phyloP scores from a whole-genome alignment of 139 green algal species.

The Tetraselmis chui region DNA sequence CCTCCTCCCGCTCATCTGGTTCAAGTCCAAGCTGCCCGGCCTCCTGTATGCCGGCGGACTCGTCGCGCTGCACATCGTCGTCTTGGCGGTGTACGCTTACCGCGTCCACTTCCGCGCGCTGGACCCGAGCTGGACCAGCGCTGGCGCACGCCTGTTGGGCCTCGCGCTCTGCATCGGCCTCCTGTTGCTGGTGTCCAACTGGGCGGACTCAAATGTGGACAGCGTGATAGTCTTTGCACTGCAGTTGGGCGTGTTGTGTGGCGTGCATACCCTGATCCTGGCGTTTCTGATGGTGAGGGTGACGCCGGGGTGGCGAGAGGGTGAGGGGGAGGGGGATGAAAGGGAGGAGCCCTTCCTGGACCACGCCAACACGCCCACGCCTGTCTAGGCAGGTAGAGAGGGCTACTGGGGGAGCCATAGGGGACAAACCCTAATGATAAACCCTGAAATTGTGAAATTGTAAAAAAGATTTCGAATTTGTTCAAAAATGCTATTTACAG shows the following conservation, averaged over 20 bases:
- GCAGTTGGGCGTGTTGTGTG: not conserved
- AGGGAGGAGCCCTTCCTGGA: too few species aligned
- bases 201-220: not conserved
- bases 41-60: not conserved
- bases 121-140: not conserved
- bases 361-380: too few species aligned
- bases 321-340: too few species aligned
- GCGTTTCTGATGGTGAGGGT: not conserved
- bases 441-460: too few species aligned
- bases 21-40: not conserved
- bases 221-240: not conserved
- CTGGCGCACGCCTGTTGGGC: not conserved
- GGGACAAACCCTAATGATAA: too few species aligned
- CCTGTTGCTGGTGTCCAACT: not conserved
- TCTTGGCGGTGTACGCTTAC: not conserved
- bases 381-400: too few species aligned
- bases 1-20: not conserved
- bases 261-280: not conserved
- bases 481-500: too few species aligned
- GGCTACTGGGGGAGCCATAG: too few species aligned
- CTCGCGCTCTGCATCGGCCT: not conserved
- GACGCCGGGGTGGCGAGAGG: too few species aligned
- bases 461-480: too few species aligned
- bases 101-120: not conserved
- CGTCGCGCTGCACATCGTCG: not conserved